These are phyloP conservation scores for Coemansia sp. DNA, from an alignment of 192 early-diverging fungal genomes.

Conservation along the genomic window DNA sequence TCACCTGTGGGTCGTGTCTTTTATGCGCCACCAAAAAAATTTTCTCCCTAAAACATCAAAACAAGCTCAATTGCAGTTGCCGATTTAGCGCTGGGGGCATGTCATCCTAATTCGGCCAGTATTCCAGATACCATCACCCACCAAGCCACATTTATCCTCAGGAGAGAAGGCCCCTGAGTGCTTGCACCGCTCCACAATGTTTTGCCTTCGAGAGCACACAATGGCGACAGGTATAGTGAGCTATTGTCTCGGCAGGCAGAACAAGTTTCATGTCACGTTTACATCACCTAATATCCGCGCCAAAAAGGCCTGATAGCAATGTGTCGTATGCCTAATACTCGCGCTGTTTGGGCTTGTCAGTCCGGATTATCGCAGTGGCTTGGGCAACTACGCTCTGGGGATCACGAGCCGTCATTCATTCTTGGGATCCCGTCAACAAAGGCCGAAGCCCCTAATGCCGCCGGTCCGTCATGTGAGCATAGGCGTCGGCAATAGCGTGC, in stretches of 20 bases:
- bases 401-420: neutral
- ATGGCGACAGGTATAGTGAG: neutral
- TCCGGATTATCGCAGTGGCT: neutral
- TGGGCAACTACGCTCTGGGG: neutral
- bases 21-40: neutral
- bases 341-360: neutral
- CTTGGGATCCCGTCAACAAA: neutral
- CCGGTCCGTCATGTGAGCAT: conserved; percentile 4
- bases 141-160: conserved; percentile 5
- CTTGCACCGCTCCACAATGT: no score
- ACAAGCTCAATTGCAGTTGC: neutral
- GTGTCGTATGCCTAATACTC: neutral
- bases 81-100: neutral
- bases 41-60: conserved; percentile 2
- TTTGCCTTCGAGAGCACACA: neutral
- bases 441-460: neutral
- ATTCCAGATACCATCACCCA: neutral
- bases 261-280: neutral
- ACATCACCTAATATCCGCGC: neutral
- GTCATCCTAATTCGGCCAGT: neutral
- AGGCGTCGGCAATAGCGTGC: neutral
- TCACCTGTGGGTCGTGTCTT: neutral
- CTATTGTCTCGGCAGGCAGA: neutral
- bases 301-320: no score
- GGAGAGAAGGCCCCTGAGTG: neutral